phyloP scores from a whole-genome alignment of 495 filamentous ascomycete genomes.

The Aspergillus funiculosus region DNA sequence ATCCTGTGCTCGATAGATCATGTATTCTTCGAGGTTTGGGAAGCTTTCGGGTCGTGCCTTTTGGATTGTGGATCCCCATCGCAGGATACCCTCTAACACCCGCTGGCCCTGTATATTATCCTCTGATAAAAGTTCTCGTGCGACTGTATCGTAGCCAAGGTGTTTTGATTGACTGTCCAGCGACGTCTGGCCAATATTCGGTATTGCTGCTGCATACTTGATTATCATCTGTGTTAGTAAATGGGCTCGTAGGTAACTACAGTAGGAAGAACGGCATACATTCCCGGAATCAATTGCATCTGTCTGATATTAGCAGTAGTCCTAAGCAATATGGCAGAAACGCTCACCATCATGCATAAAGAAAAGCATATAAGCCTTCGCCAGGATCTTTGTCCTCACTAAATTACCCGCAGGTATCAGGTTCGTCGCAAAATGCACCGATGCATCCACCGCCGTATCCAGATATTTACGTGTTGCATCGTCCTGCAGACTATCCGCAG shows the following conservation, averaged over 20 bases:
- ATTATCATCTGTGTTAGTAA: no score
- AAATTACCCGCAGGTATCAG: conserved; percentile 5
- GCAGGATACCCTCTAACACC: conserved; percentile 1
- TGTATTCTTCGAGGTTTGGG: conserved; percentile 7
- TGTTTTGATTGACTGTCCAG: not conserved
- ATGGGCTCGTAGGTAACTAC: no score
- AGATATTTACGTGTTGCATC: not conserved
- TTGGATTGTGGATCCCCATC: conserved; percentile 3
- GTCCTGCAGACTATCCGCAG: not conserved
- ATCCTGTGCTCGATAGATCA: conserved; percentile 7
- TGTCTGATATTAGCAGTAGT: not conserved
- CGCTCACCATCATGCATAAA: conserved; percentile 17
- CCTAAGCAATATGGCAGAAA: not conserved
- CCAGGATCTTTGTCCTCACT: conserved; percentile 1
- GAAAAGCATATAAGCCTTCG: conserved; percentile 9
- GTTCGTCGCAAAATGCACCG: conserved; percentile 7
- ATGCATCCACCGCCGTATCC: conserved; percentile 6
- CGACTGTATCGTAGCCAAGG: not conserved
- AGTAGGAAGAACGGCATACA: no score
- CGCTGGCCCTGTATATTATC: conserved; percentile 8
- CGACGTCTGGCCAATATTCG: not conserved
- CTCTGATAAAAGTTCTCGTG: conserved; percentile 7
- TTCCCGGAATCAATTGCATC: conserved; percentile 10
- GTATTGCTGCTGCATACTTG: not conserved
- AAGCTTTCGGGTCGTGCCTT: not conserved